These are phyloP conservation scores for Oxyria digyna DNA, from an alignment of 148 eudicot genomes.

Conservation along the genomic window DNA sequence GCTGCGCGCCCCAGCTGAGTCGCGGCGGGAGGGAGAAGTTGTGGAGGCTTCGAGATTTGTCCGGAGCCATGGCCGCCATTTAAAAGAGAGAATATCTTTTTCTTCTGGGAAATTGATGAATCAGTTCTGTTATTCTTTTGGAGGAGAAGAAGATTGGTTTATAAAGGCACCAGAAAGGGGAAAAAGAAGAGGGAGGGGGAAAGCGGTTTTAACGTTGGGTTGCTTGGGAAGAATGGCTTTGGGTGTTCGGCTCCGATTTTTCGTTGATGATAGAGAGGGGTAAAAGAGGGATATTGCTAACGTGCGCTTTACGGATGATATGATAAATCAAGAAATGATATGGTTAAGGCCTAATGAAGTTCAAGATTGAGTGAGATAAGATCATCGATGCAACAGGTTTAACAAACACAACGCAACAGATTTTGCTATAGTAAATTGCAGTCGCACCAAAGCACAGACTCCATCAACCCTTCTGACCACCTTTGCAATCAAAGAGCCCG, in stretches of 20 bases:
- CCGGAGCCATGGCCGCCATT: conserved; percentile 43
- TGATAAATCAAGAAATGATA: no score
- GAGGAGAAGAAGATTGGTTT: background rate
- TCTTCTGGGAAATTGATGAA: background rate
- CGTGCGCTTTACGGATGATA: background rate
- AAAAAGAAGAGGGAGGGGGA: background rate
- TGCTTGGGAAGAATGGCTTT: conserved; percentile 5
- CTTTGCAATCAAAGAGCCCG: no score
- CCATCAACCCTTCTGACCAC: no score
- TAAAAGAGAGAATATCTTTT: background rate
- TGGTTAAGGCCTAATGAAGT: no score
- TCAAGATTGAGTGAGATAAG: no score
- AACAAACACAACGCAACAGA: no score
- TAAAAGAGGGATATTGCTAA: background rate
- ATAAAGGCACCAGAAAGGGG: background rate
- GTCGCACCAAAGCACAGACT: no score
- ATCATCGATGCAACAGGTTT: no score
- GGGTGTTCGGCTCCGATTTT: background rate
- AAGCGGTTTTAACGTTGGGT: conserved; percentile 11
- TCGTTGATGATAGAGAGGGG: background rate
- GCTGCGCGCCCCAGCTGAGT: conserved; percentile 56
- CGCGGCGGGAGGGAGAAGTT: conserved; percentile 60
- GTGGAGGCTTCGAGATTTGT: conserved; percentile 51
- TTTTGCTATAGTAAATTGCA: no score
- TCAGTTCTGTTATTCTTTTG: background rate